phyloP scores from a whole-genome alignment of 108 stramenopile genomes.

The Pseudonitzschia multiseries region DNA sequence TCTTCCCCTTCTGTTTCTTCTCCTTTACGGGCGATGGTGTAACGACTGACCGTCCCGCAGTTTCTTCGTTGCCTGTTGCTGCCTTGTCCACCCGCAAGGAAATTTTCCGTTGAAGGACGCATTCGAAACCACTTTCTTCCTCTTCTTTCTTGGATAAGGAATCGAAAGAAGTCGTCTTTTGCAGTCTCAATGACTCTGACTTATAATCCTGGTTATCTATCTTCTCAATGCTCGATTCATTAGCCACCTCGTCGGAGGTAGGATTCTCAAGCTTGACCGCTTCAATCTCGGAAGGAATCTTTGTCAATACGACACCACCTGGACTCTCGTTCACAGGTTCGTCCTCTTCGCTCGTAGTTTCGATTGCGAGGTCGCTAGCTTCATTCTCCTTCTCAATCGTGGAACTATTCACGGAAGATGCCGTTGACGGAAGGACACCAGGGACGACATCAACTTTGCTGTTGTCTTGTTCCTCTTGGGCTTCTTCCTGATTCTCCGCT shows the following conservation, averaged over 20 bases:
- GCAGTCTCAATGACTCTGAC: background rate
- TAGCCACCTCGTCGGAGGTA: background rate
- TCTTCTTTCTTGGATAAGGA: conserved; percentile 11
- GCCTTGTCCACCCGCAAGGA: background rate
- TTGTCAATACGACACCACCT: background rate
- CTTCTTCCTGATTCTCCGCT: background rate
- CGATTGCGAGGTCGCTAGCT: conserved; percentile 51
- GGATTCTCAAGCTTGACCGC: background rate
- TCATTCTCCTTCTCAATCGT: conserved; percentile 44
- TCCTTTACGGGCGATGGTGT: conserved; percentile 5
- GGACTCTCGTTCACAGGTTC: background rate
- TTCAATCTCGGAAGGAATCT: no score
- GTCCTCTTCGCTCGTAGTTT: background rate
- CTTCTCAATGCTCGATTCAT: background rate
- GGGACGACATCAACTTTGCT: background rate
- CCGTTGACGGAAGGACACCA: background rate
- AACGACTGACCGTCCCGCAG: background rate
- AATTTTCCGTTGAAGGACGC: conserved; percentile 11
- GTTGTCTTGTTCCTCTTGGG: background rate
- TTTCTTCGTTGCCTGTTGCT: background rate
- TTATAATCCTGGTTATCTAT: no score
- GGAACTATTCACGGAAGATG: background rate
- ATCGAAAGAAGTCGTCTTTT: conserved; percentile 2
- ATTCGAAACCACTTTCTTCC: conserved; percentile 3
- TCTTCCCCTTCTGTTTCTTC: background rate